These are phyloP conservation scores for Phaeosphaeria sp. DNA, from an alignment of 2,329 filamentous ascomycete genomes.

Conservation along the genomic window DNA sequence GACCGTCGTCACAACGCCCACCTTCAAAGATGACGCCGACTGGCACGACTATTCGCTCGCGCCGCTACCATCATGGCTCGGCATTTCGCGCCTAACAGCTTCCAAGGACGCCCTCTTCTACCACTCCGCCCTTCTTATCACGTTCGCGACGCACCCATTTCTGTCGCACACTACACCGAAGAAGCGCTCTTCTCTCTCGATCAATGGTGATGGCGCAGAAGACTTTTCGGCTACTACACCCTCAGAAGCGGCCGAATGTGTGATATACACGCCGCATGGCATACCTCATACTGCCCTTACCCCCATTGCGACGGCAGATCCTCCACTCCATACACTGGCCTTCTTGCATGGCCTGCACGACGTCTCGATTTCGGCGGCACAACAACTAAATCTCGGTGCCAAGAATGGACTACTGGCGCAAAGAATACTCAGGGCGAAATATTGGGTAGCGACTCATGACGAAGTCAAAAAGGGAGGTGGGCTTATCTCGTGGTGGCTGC, in stretches of 20 bases:
- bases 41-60: conserved; percentile 55
- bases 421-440: conserved; percentile 59
- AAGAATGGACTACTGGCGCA: conserved; percentile 67
- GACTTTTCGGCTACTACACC: conserved; percentile 8
- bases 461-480: conserved; percentile 67
- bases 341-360: conserved; percentile 71
- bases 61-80: conserved; percentile 66
- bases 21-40: conserved; percentile 51
- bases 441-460: conserved; percentile 72
- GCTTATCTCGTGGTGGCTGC: conserved; percentile 60
- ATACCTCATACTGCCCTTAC: conserved; percentile 57
- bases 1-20: conserved; percentile 58
- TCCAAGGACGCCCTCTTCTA: conserved; percentile 64
- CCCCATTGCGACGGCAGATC: conserved; percentile 52
- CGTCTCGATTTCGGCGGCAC: conserved; percentile 57
- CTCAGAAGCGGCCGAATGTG: conserved; percentile 55
- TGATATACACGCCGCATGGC: conserved; percentile 71
- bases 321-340: conserved; percentile 60
- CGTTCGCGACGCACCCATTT: conserved; percentile 54
- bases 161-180: conserved; percentile 31
- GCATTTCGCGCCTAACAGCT: conserved; percentile 64
- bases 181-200: conserved; percentile 40
- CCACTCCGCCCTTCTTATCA: conserved; percentile 64
- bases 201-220: conserved; percentile 37
- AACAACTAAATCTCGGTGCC: conserved; percentile 69